A percentile compares a stretch with the other conserved stretches of the same genome.
Conservation (phyloP, 1,284 basidiomycete species). For the Pseudozyma tsukubaensis region DNA sequence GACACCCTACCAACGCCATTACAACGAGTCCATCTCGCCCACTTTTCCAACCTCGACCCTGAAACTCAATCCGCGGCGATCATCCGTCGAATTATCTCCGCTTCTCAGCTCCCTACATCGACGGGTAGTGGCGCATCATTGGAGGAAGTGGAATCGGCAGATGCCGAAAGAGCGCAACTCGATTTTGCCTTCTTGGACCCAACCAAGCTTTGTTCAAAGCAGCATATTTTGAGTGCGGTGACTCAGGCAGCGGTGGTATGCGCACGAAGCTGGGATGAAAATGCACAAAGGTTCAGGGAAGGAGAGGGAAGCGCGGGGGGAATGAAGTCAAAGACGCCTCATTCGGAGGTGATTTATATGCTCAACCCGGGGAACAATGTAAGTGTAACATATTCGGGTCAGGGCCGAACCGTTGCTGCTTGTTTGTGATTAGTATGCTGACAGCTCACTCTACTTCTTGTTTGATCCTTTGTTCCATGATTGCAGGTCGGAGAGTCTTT, state of each 20-base stretch:
- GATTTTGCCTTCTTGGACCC: constrained; percentile 56
- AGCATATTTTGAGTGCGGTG: constrained; percentile 39
- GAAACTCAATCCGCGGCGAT: constrained; percentile 32
- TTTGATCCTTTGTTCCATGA: not conserved
- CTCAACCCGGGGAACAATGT: constrained; percentile 50
- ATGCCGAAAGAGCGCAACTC: constrained; percentile 27
- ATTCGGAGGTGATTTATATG: constrained; percentile 52
- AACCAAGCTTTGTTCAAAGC: constrained; percentile 37
- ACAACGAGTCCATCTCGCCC: constrained; percentile 39
- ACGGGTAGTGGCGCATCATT: constrained; percentile 5
- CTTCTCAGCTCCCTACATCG: constrained; percentile 32
- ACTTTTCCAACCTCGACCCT: constrained; percentile 43
- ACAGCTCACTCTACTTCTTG: not conserved
- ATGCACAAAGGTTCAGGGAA: constrained; percentile 21
- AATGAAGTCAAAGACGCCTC: constrained; percentile 51
- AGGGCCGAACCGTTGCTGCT: not conserved
- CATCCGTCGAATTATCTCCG: constrained; percentile 43
- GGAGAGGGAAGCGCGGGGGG: constrained; percentile 40
- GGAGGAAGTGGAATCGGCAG: constrained; percentile 17
- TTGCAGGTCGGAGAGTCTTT: constrained; percentile 48
- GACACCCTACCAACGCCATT: constrained; percentile 23
- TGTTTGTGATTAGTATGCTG: not conserved
- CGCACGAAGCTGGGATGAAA: constrained; percentile 29
- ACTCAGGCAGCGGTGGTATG: constrained; percentile 43
- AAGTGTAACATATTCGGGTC: constrained; percentile 2